Percentiles rank a stretch among this genome's conserved stretches.
These are phyloP conservation scores for Globisporangium irregulare DNA, from an alignment of 352 stramenopile species.

Conservation along the genomic window DNA sequence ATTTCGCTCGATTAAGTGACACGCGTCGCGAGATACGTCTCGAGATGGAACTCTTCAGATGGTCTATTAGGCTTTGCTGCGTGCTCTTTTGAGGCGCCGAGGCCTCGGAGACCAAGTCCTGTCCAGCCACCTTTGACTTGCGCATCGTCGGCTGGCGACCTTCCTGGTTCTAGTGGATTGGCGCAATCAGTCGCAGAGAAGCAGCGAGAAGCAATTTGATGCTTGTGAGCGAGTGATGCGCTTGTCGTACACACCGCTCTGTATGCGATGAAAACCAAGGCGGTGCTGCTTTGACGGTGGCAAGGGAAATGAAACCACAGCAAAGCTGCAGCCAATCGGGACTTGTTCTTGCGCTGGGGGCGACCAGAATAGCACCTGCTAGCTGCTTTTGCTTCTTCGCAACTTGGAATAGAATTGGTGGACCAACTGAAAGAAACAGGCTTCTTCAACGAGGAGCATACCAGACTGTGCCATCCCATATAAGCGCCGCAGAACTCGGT, in stretches of 20 bases:
- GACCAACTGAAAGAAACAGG: neutral
- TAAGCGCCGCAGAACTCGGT: neutral
- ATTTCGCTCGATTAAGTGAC: neutral
- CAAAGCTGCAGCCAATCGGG: neutral
- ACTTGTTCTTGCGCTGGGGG: neutral
- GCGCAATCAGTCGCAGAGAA: too few species aligned
- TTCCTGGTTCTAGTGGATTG: neutral
- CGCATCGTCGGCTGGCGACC: neutral
- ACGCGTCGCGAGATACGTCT: neutral
- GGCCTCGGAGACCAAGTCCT: neutral
- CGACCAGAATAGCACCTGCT: too few species aligned
- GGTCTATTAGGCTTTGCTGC: neutral
- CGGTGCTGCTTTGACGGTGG: neutral
- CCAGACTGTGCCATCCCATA: neutral
- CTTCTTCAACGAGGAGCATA: neutral
- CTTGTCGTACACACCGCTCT: neutral
- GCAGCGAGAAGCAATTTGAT: too few species aligned
- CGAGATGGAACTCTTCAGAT: constrained; percentile 2
- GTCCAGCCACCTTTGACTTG: neutral
- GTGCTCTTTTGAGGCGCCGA: neutral
- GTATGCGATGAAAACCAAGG: neutral
- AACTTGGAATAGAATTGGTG: neutral
- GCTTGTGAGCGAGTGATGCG: too few species aligned
- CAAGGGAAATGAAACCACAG: neutral
- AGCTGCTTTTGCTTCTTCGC: neutral